Conservation (phyloP, 352 stramenopile genomes). For the Aphanomyces astaci region DNA sequence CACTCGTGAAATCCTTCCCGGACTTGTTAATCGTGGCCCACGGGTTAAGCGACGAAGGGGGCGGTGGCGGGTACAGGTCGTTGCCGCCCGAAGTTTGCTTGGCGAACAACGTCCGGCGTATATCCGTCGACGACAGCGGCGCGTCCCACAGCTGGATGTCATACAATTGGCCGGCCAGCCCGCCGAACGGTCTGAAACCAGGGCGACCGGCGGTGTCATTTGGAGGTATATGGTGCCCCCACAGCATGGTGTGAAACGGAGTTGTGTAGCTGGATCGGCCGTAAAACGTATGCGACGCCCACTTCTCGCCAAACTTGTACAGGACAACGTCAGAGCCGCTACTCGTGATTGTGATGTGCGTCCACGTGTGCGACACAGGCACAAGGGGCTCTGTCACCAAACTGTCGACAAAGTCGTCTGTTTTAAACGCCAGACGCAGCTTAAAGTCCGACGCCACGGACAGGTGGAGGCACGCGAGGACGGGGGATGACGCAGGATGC, state of each 20-base stretch:
- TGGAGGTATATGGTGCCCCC: neutral
- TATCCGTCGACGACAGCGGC: constrained; percentile 23
- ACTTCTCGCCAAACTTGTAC: constrained; percentile 36
- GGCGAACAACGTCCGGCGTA: neutral
- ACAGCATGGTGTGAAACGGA: neutral
- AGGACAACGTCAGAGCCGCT: constrained; percentile 31
- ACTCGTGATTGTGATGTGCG: neutral
- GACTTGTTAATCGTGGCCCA: constrained; percentile 12
- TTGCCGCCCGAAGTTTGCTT: neutral
- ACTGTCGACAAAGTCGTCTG: constrained; percentile 9
- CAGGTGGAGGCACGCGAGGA: neutral
- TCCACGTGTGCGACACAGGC: constrained; percentile 3
- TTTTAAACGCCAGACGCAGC: constrained; percentile 3
- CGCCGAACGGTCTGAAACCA: neutral
- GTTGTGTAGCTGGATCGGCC: neutral
- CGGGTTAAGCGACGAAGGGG: neutral
- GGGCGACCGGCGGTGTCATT: neutral
- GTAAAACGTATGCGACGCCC: constrained; percentile 11
- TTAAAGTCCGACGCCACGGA: neutral
- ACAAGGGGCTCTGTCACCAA: neutral
- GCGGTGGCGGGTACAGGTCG: neutral
- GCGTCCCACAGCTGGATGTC: constrained; percentile 59
- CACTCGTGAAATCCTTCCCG: neutral
- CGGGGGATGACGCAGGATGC: neutral
- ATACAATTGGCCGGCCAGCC: constrained; percentile 34